phyloP scores from a whole-genome alignment of 495 filamentous ascomycete genomes.

The Aspergillus bertholletiae region DNA sequence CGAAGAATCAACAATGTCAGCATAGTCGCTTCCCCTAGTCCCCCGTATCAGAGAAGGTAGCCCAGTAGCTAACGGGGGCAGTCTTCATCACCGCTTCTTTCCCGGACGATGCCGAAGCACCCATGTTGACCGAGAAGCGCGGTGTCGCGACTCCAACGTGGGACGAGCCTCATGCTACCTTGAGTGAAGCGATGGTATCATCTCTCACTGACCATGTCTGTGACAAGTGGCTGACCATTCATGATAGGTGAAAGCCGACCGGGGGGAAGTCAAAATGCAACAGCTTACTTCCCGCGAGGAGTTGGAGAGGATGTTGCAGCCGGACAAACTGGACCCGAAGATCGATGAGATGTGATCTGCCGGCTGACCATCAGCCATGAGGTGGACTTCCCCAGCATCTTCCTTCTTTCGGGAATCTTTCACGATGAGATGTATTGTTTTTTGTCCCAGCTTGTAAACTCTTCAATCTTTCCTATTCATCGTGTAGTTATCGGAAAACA shows the following conservation, averaged over 20 bases:
- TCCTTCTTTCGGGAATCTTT: no score
- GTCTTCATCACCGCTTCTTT: conserved; percentile 17
- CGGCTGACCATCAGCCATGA: no score
- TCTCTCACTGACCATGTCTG: not conserved
- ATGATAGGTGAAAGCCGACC: conserved; percentile 20
- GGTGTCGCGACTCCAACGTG: conserved; percentile 5
- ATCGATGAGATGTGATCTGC: conserved; percentile 21
- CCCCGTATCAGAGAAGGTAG: not conserved
- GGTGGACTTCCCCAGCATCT: no score
- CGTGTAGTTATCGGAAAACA: no score
- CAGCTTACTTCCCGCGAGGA: not conserved
- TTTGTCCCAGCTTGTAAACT: no score
- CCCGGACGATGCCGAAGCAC: conserved; percentile 18
- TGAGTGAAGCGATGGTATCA: conserved; percentile 20
- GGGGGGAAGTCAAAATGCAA: conserved; percentile 13
- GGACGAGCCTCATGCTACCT: conserved; percentile 18
- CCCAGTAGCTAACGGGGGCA: not conserved
- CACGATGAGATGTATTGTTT: not conserved
- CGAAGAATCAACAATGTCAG: not conserved
- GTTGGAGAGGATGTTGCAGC: conserved; percentile 7
- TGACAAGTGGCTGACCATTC: not conserved
- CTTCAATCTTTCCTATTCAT: no score
- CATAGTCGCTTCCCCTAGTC: not conserved
- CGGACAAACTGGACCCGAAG: conserved; percentile 14
- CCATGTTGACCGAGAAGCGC: conserved; percentile 7